Conservation (phyloP, 441 rosid genomes). For the Erodium moschatum region DNA sequence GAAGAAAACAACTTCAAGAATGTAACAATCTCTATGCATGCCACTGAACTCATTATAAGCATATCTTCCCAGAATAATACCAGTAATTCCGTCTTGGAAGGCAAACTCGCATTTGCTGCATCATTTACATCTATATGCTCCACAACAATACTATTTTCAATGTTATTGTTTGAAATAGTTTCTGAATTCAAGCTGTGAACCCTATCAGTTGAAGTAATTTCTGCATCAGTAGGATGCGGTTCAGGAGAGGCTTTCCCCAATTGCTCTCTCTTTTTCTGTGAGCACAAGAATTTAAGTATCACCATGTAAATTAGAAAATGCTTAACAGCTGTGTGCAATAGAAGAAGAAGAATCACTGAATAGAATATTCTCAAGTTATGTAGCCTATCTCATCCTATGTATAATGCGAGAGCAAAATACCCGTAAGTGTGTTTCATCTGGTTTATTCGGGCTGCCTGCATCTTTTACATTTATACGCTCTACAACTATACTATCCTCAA, state of each 20-base stretch:
- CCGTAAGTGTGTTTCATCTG: constrained; percentile 45
- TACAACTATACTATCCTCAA: constrained; percentile 17
- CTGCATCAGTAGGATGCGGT: constrained; percentile 29
- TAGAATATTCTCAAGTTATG: background rate
- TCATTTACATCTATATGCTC: constrained; percentile 24
- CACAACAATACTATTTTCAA: constrained; percentile 16
- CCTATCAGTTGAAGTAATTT: constrained; percentile 21
- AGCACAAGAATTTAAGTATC: constrained; percentile 19
- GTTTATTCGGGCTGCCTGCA: constrained; percentile 22
- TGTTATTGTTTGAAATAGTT: constrained; percentile 15
- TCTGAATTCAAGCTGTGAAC: constrained; percentile 22
- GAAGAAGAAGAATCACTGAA: constrained; percentile 4
- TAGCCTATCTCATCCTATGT: background rate
- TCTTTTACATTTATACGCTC: constrained; percentile 23
- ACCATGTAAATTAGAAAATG: background rate
- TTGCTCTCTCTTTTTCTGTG: constrained; percentile 35
- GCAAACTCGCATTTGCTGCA: constrained; percentile 22
- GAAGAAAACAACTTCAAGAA: constrained; percentile 5
- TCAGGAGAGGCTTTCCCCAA: constrained; percentile 45
- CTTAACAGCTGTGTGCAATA: background rate
- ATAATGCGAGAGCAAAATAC: constrained; percentile 26
- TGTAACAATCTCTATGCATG: background rate
- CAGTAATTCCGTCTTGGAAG: constrained; percentile 47
- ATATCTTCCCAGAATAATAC: constrained; percentile 25
- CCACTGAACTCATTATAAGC: background rate